These are phyloP conservation scores for Mortierella sp. DNA, from an alignment of 371 early-diverging fungal species.

Conservation along the genomic window DNA sequence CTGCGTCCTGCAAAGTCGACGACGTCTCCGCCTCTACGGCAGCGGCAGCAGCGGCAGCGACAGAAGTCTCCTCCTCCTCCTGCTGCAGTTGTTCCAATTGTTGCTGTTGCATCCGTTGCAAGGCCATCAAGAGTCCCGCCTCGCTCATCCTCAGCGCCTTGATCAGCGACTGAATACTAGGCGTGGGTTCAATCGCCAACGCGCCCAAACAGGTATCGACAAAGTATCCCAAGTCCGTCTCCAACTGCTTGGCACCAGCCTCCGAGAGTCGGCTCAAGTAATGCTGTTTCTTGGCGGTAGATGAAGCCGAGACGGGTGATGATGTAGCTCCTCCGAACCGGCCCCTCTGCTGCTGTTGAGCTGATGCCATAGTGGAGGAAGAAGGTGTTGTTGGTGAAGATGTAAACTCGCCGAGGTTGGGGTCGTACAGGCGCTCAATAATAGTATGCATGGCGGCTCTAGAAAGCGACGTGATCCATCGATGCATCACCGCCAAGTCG, in stretches of 20 bases:
- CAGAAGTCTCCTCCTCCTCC: constrained; percentile 10
- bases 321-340: constrained; percentile 17
- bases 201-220: constrained; percentile 28
- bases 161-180: constrained; percentile 37
- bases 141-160: constrained; percentile 42
- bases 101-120: constrained; percentile 42
- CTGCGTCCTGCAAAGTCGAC: neutral
- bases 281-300: constrained; percentile 21
- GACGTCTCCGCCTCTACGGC: neutral
- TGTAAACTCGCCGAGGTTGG: constrained; percentile 17
- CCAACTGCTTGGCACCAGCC: constrained; percentile 43
- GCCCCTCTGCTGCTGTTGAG: neutral
- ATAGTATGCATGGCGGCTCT: constrained; percentile 69
- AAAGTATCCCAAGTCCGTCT: constrained; percentile 46
- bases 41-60: neutral
- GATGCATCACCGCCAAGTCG: constrained; percentile 65
- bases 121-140: constrained; percentile 36
- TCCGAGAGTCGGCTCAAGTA: constrained; percentile 46
- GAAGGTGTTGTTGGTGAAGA: neutral
- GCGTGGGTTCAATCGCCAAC: constrained; percentile 47
- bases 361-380: constrained; percentile 13
- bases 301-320: constrained; percentile 3
- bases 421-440: constrained; percentile 46
- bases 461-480: constrained; percentile 79
- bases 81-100: constrained; percentile 5